Evolutionary conservation across 2,329 filamentous ascomycete species (phyloP).

Genomic region (Colletotrichum costaricense): DNA sequence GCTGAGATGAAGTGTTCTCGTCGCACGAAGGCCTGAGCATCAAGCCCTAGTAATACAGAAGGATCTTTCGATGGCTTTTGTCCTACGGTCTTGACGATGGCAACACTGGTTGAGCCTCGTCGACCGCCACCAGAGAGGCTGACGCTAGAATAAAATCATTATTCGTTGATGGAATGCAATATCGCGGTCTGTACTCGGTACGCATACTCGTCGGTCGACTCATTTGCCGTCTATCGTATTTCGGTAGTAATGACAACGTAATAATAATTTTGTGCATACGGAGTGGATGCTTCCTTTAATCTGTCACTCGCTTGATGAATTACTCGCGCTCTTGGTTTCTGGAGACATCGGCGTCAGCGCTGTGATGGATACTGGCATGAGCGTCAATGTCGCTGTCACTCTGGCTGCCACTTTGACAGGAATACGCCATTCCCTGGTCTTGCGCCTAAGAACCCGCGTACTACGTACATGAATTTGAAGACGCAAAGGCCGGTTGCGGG

Average conservation of each 20-base stretch:
- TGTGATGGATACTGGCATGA: neutral
- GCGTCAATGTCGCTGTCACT: constrained; percentile 14
- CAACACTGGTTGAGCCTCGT: neutral
- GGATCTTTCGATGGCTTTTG: neutral
- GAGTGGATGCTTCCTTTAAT: constrained; percentile 21
- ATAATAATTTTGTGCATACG: constrained; percentile 28
- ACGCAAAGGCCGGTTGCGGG: neutral
- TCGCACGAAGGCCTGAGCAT: neutral
- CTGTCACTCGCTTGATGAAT: constrained; percentile 33
- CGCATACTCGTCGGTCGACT: neutral
- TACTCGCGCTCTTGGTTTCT: constrained; percentile 17
- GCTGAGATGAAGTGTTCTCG: neutral
- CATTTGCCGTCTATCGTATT: neutral
- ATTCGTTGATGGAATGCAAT: neutral
- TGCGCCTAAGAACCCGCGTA: neutral
- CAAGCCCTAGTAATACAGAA: neutral
- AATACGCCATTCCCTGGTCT: neutral
- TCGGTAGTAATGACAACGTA: constrained; percentile 4
- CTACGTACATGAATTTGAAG: neutral
- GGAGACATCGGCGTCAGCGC: constrained; percentile 6
- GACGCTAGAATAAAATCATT: neutral
- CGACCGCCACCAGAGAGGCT: neutral
- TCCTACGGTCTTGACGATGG: neutral
- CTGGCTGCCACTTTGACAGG: neutral
- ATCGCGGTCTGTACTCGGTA: neutral